Percentiles rank a stretch among this genome's conserved stretches.
phyloP scores from a whole-genome alignment of 305 asterid genomes.

The Rubia peregrina region DNA sequence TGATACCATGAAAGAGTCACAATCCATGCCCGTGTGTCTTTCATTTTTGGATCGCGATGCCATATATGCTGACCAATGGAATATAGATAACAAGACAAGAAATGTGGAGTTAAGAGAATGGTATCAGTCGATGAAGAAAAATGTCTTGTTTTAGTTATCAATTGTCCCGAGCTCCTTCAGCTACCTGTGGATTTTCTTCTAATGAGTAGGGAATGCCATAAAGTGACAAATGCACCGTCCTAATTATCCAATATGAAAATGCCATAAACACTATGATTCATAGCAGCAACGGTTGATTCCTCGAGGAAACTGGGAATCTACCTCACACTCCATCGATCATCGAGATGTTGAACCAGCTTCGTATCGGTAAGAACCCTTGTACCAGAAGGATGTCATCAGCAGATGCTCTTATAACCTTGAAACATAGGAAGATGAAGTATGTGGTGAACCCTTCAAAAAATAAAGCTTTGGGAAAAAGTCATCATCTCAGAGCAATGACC shows the following conservation, averaged over 20 bases:
- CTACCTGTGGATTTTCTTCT: constrained; percentile 71
- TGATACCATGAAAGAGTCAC: too few relatives aligned
- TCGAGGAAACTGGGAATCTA: constrained; percentile 21
- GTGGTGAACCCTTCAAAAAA: constrained; percentile 21
- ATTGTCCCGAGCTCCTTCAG: constrained; percentile 57
- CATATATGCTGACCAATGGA: constrained; percentile 31
- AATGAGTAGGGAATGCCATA: constrained; percentile 42
- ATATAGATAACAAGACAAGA: constrained; percentile 30
- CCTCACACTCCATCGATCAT: constrained; percentile 24
- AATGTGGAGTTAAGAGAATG: constrained; percentile 37
- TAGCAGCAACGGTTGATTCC: constrained; percentile 19
- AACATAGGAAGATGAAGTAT: constrained; percentile 47
- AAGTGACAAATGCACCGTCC: constrained; percentile 40
- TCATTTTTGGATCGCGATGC: constrained; percentile 29
- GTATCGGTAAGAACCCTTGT: constrained; percentile 21
- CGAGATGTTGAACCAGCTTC: constrained; percentile 37
- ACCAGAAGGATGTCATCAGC: constrained; percentile 25
- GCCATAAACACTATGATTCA: constrained; percentile 24
- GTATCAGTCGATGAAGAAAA: constrained; percentile 33
- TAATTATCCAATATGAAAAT: constrained; percentile 27
- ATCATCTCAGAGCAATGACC: constrained; percentile 49
- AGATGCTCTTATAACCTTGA: constrained; percentile 22
- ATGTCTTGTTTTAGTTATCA: constrained; percentile 56
- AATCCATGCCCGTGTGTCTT: too few relatives aligned
- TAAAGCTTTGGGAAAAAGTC: constrained; percentile 27